Base-by-base conservation (phyloP, 1,139 yeast genomes). In the Zygoascus hellenicus region DNA sequence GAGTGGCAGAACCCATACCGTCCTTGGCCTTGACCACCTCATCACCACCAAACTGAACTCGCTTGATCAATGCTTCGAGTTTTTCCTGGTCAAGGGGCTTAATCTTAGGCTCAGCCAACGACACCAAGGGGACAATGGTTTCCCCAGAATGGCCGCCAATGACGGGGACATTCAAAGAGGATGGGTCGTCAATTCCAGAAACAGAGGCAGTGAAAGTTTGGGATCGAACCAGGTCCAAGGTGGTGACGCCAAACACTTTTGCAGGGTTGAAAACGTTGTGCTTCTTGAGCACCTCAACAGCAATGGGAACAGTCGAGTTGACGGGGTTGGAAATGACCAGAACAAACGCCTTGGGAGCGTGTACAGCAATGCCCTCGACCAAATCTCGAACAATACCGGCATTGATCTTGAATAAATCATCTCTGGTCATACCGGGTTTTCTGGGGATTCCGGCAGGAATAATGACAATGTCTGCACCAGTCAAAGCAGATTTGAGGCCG, bases 401-500 rank as follows among this genome's bases (percentile, higher is more conserved):
- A 65, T 90, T 90, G 73, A 92, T 86, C 72, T 81, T 81, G 78
- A 90, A 88, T 66, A 90, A 77, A 66, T 90, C 97, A 67, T 90
- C 97, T 70, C 97, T 82, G 56, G 97, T 86, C 97, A 90, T 90
- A 58, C 97, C 97, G 49, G 97, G 97, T 74, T 90, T 90, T 74
- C 97, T 81, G 67, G 97, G 97, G 51, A 90, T 87, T 65, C 97
- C 97, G 44, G 97, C 97, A 54, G 97, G 96, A 65, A 90, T 85
- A 51, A 90, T 80, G 54, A 90, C 85, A 53, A 89, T 76, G 61
- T 84, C 85, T 26, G 95, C 74, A 45, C 80, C 84, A 45, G 75
- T 68, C 57, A 90, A 74, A 26, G 96, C 94, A 38, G 60, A 61
- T 43, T 66, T 61, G 38, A 80, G 65, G 9, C 81, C 83, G 34